Conservation (phyloP, 1,139 yeast genomes). For the Pichia sp. region DNA sequence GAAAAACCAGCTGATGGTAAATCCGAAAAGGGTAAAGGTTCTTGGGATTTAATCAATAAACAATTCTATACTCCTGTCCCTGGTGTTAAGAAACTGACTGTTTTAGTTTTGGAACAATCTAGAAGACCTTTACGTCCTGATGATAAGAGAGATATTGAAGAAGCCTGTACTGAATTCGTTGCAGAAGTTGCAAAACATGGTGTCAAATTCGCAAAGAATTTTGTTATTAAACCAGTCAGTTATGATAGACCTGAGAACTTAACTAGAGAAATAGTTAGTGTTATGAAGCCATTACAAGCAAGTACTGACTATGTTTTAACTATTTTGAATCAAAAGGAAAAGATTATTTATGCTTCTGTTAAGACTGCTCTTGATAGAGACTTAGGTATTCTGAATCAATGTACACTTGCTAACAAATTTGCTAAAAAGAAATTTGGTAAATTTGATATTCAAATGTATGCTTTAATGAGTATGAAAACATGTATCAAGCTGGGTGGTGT, state of each 20-base stretch:
- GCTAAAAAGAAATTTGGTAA: slow-evolving; percentile 19
- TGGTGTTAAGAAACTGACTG: slow-evolving; percentile 15
- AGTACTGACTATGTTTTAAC: slow-evolving; percentile 17
- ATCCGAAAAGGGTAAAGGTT: slow-evolving; percentile 21
- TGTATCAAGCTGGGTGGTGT: slow-evolving; percentile 23
- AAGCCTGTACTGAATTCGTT: slow-evolving; percentile 16
- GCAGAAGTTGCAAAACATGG: slow-evolving; percentile 17
- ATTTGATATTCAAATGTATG: slow-evolving; percentile 22
- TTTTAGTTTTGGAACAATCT: slow-evolving; percentile 17
- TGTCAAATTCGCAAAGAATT: slow-evolving; percentile 14
- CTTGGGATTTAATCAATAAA: slow-evolving; percentile 21
- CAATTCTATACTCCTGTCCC: slow-evolving; percentile 18
- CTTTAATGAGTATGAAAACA: slow-evolving; percentile 22
- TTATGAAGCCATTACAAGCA: slow-evolving; percentile 13
- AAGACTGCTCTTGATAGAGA: slow-evolving; percentile 20
- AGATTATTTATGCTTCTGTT: slow-evolving; percentile 18
- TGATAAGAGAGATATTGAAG: slow-evolving; percentile 14
- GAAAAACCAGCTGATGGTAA: slow-evolving; percentile 21
- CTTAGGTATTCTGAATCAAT: slow-evolving; percentile 22
- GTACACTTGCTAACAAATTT: slow-evolving; percentile 21
- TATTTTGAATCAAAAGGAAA: slow-evolving; percentile 18
- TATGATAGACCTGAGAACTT: slow-evolving; percentile 13
- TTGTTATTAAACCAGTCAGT: slow-evolving; percentile 8
- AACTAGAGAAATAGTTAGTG: slow-evolving; percentile 12
- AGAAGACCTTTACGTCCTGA: slow-evolving; percentile 16